Percentiles rank a stretch among this genome's conserved stretches.
Conservation (phyloP, 179 eudicot genomes). For the Beta corolliflora region DNA sequence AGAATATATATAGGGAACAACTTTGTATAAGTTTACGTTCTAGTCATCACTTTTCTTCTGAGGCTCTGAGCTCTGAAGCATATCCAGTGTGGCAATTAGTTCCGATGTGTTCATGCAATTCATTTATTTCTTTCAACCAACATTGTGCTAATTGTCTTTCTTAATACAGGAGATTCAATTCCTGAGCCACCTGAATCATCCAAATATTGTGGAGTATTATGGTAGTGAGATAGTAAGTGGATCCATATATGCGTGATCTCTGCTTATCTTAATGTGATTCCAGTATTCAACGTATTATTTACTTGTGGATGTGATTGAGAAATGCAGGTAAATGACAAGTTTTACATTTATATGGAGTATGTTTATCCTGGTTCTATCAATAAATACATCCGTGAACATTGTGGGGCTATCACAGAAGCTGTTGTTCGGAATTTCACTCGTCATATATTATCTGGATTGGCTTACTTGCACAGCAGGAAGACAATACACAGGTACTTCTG, state of each 20-base stretch:
- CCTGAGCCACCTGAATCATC: conserved; percentile 75
- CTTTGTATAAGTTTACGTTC: neutral
- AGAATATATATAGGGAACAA: neutral
- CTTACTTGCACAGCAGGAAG: conserved; percentile 76
- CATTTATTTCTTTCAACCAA: too few relatives aligned
- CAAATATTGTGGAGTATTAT: conserved; percentile 84
- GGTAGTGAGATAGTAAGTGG: conserved; percentile 89
- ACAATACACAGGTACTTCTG: conserved; percentile 79
- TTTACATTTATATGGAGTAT: conserved; percentile 91
- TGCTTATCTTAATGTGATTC: neutral
- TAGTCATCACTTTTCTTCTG: neutral
- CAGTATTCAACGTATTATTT: conserved; percentile 1
- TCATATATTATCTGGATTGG: conserved; percentile 88
- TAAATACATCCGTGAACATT: conserved; percentile 73
- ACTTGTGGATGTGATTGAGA: conserved; percentile 18
- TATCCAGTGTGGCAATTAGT: neutral
- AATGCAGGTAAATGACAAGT: conserved; percentile 72
- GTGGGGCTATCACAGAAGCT: conserved; percentile 81
- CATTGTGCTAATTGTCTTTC: neutral
- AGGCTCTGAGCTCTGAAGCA: neutral
- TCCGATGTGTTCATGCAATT: conserved; percentile 9
- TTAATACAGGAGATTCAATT: conserved; percentile 76
- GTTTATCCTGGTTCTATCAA: conserved; percentile 90
- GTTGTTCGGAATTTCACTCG: conserved; percentile 96
- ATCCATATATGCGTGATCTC: neutral